Evolutionary conservation across 306 rosid species (phyloP).

Genomic region (Mucuna pruriens): DNA sequence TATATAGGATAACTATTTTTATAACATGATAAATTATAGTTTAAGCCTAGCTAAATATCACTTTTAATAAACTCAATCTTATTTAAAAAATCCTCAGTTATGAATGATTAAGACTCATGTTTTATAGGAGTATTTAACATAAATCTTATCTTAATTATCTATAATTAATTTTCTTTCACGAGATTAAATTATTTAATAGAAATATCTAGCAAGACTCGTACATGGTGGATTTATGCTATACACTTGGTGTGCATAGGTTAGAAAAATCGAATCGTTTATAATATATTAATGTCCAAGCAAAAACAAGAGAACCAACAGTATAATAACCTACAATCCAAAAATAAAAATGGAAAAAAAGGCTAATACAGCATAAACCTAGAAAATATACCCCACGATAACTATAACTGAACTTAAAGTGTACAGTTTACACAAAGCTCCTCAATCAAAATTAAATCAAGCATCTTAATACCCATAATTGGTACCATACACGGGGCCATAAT

Average conservation of each 20-base stretch:
- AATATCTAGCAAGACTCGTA: no score
- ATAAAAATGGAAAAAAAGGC: neutral
- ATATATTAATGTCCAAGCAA: neutral
- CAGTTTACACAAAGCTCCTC: neutral
- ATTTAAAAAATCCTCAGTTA: no score
- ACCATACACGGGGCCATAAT: neutral
- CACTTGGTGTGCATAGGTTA: neutral
- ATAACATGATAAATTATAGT: no score
- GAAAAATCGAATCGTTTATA: neutral
- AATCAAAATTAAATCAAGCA: neutral
- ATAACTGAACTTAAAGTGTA: neutral
- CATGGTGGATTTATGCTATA: neutral
- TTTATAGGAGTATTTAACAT: neutral
- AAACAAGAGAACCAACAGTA: neutral
- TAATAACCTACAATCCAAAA: neutral
- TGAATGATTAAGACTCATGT: no score
- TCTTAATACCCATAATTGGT: slow-evolving; percentile 8
- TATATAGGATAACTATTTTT: no score
- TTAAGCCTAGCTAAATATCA: no score
- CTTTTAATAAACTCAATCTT: no score
- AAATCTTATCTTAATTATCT: neutral
- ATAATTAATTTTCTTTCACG: neutral
- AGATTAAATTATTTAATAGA: no score
- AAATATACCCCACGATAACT: neutral
- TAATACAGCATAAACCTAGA: neutral